A percentile compares a stretch with the other conserved stretches of the same genome.
Evolutionary conservation across 257 asterid species (phyloP).

Genomic region (Apocynum venetum): DNA sequence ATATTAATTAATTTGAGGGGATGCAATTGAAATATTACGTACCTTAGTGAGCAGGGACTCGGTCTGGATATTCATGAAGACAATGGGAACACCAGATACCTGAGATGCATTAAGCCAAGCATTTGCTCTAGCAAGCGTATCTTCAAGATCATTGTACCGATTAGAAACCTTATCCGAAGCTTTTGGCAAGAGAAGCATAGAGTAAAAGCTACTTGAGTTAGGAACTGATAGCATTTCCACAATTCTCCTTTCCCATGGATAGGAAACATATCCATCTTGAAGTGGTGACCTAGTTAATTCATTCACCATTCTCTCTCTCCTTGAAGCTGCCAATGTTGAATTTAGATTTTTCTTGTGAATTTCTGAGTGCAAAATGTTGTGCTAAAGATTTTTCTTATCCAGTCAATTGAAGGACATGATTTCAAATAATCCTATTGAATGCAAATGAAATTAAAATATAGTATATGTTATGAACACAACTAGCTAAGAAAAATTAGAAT

Average conservation of each 20-base stretch:
- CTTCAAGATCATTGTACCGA: slow-evolving; percentile 72
- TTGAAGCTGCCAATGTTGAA: slow-evolving; percentile 48
- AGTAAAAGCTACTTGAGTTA: slow-evolving; percentile 72
- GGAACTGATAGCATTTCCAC: slow-evolving; percentile 67
- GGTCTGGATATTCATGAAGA: slow-evolving; percentile 87
- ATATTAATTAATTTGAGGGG: neutral
- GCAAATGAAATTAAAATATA: no score
- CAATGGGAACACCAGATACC: slow-evolving; percentile 67
- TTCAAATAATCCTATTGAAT: no score
- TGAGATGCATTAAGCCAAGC: slow-evolving; percentile 92
- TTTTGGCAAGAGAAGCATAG: slow-evolving; percentile 77
- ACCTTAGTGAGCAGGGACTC: slow-evolving; percentile 98
- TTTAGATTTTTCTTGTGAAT: no score
- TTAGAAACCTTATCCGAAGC: slow-evolving; percentile 50
- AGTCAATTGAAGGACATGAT: no score
- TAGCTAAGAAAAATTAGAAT: no score
- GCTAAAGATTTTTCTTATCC: no score
- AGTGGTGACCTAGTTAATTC: slow-evolving; percentile 56
- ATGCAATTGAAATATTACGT: neutral
- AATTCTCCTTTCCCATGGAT: slow-evolving; percentile 79
- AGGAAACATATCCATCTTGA: slow-evolving; percentile 79
- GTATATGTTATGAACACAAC: no score
- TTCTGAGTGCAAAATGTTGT: no score
- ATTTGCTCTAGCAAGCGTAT: slow-evolving; percentile 88
- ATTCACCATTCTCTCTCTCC: slow-evolving; percentile 64